Conservation (phyloP, 2,329 filamentous ascomycete species). For the Trichophyton rubrum region DNA sequence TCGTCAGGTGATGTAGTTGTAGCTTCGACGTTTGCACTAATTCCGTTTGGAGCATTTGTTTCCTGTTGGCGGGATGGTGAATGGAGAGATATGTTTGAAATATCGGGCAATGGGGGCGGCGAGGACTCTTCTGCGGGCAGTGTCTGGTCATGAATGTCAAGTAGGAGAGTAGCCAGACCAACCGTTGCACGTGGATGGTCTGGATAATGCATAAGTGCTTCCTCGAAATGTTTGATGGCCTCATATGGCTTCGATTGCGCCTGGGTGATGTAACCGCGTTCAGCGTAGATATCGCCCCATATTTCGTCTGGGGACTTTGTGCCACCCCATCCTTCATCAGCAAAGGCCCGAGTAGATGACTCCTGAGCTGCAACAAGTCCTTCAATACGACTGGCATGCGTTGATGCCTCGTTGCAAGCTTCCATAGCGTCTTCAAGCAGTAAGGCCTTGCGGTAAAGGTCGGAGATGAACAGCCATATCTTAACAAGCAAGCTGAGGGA, state of each 20-base stretch:
- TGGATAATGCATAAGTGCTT: conserved; percentile 63
- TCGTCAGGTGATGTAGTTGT: conserved; percentile 19
- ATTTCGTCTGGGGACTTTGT: conserved; percentile 71
- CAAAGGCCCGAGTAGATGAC: conserved; percentile 50
- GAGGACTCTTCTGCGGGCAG: conserved; percentile 25
- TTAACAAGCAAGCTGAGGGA: conserved; percentile 52
- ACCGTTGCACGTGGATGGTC: conserved; percentile 73
- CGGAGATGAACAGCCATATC: conserved; percentile 83
- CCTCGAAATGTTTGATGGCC: conserved; percentile 68
- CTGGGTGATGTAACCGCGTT: conserved; percentile 57
- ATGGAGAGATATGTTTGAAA: conserved; percentile 18
- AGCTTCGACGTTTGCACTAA: not conserved
- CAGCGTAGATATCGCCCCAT: conserved; percentile 70
- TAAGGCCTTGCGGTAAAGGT: conserved; percentile 70
- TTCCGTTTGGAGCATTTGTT: not conserved
- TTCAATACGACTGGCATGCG: conserved; percentile 61
- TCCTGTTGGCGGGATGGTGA: conserved; percentile 9
- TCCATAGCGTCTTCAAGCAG: conserved; percentile 69
- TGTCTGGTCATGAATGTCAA: conserved; percentile 63
- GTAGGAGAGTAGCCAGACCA: conserved; percentile 68
- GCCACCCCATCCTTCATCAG: conserved; percentile 60
- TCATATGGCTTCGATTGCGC: conserved; percentile 51
- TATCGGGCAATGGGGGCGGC: conserved; percentile 19
- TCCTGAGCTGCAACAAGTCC: conserved; percentile 49
- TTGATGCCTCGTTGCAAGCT: conserved; percentile 68